Conservation (phyloP, 805 yeast species). For the Candida succiphila region DNA sequence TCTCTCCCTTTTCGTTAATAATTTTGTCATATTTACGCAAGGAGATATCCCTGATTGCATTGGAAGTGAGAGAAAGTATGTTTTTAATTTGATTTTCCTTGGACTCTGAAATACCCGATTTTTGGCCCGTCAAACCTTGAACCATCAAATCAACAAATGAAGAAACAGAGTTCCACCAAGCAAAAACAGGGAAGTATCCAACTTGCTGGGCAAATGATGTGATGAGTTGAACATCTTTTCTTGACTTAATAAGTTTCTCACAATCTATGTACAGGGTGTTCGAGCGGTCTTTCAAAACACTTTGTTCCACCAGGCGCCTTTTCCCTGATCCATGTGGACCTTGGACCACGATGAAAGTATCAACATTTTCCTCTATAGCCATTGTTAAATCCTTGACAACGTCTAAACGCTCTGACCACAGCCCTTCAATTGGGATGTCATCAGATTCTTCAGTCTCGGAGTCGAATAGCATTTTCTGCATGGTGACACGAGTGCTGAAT, state of each 20-base stretch:
- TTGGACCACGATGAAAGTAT: conserved; percentile 78
- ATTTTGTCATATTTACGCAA: conserved; percentile 30
- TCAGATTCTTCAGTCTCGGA: conserved; percentile 5
- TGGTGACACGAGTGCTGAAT: conserved; percentile 15
- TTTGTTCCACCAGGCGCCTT: conserved; percentile 61
- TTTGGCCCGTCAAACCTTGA: conserved; percentile 90
- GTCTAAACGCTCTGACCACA: conserved; percentile 65
- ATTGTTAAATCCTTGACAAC: conserved; percentile 58
- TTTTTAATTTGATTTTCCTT: conserved; percentile 74
- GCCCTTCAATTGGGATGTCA: conserved; percentile 13
- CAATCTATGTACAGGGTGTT: conserved; percentile 71
- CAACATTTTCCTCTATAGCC: conserved; percentile 83
- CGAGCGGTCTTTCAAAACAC: conserved; percentile 49
- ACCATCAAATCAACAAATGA: conserved; percentile 75
- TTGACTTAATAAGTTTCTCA: conserved; percentile 58
- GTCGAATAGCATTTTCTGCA: conserved; percentile 13
- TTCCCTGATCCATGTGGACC: conserved; percentile 98
- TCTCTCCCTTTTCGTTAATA: conserved; percentile 19
- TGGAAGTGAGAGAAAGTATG: conserved; percentile 62
- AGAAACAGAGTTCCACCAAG: conserved; percentile 80
- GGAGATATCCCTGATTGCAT: conserved; percentile 64
- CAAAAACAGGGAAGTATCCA: conserved; percentile 90
- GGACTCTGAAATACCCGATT: conserved; percentile 78
- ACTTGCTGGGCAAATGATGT: conserved; percentile 60
- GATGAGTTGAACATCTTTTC: conserved; percentile 65